Evolutionary conservation across 257 asterid genomes (phyloP).

Genomic region (Nicotiana otophora): DNA sequence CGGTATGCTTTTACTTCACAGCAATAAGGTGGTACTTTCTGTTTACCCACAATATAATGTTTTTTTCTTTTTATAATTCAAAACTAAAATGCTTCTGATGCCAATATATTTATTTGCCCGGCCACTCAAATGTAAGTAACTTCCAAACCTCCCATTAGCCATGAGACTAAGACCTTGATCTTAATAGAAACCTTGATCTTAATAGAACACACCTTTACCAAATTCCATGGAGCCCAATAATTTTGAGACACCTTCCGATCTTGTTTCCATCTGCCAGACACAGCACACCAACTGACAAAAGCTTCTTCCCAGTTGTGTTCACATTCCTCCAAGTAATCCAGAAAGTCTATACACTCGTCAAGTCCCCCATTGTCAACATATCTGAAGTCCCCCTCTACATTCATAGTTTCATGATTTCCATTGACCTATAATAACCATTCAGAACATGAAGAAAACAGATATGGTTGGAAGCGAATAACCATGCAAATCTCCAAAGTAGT

Average conservation of each 20-base stretch:
- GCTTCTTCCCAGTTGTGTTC: slow-evolving; percentile 86
- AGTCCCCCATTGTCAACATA: slow-evolving; percentile 76
- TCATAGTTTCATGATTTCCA: slow-evolving; percentile 98
- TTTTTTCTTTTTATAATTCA: neutral
- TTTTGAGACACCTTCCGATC: slow-evolving; percentile 41
- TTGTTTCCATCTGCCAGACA: slow-evolving; percentile 51
- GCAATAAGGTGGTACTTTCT: neutral
- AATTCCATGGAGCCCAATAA: slow-evolving; percentile 71
- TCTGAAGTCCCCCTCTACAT: slow-evolving; percentile 89
- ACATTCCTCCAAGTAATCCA: slow-evolving; percentile 68
- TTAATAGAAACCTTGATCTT: neutral
- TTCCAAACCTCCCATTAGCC: neutral
- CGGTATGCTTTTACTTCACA: neutral
- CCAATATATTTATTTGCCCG: neutral
- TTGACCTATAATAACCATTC: slow-evolving; percentile 48
- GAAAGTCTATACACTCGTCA: slow-evolving; percentile 73
- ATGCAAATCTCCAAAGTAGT: neutral
- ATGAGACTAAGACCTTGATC: neutral
- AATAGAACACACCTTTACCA: slow-evolving; percentile 69
- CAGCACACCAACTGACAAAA: slow-evolving; percentile 63
- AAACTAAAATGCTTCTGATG: neutral
- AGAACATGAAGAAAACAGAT: neutral
- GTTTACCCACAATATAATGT: neutral
- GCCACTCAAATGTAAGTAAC: neutral
- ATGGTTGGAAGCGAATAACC: neutral